Evolutionary conservation across 352 stramenopile genomes (phyloP).

Genomic region (Phytopythium cucurbitacearum): DNA sequence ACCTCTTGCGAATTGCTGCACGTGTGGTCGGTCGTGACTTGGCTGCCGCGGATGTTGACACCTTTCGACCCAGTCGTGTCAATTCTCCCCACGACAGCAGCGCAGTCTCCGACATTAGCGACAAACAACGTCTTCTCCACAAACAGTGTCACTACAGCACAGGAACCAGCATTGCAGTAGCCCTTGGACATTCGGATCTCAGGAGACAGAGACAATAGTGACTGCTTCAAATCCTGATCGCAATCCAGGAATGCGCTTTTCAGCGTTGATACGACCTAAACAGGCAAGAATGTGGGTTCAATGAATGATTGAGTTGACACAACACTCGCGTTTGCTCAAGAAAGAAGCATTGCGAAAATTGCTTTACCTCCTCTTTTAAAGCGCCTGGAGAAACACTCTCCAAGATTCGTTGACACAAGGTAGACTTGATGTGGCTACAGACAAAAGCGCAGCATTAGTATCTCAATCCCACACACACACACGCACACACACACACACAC

Average conservation of each 20-base stretch:
- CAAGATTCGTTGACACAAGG: slow-evolving; percentile 35
- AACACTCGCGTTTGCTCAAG: no score
- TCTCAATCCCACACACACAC: background rate
- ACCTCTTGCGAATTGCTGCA: slow-evolving; percentile 53
- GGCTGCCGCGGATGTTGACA: slow-evolving; percentile 10
- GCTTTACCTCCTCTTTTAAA: slow-evolving; percentile 24
- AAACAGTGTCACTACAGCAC: slow-evolving; percentile 57
- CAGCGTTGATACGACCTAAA: slow-evolving; percentile 16
- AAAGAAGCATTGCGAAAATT: no score
- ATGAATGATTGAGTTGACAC: no score
- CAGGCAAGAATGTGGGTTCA: background rate
- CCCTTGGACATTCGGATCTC: slow-evolving; percentile 51
- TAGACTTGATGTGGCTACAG: slow-evolving; percentile 27
- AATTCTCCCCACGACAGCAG: slow-evolving; percentile 78
- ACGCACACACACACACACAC: no score
- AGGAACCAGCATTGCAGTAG: slow-evolving; percentile 70
- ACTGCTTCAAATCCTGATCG: slow-evolving; percentile 55
- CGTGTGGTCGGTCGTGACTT: slow-evolving; percentile 56
- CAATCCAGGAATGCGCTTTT: slow-evolving; percentile 43
- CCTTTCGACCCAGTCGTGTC: slow-evolving; percentile 17
- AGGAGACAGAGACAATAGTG: slow-evolving; percentile 33
- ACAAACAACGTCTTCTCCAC: slow-evolving; percentile 72
- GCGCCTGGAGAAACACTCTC: slow-evolving; percentile 16
- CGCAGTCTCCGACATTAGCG: slow-evolving; percentile 90
- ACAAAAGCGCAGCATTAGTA: slow-evolving; percentile 5